Percentiles rank a stretch among this genome's conserved stretches.
Conservation (phyloP, 306 rosid species). For the Betula pendula region DNA sequence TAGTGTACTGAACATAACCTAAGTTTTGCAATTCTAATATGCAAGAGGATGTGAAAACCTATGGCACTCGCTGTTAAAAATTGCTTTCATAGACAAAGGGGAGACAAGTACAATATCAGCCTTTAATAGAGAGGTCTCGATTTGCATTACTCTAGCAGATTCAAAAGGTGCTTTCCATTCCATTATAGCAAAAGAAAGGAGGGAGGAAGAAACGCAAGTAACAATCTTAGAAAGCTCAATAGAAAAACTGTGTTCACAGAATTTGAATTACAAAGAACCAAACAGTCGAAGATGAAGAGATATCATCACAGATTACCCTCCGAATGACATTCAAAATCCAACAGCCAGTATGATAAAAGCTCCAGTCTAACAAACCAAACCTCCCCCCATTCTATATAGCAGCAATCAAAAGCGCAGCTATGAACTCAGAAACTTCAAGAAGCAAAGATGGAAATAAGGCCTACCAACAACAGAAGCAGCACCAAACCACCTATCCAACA, state of each 20-base stretch:
- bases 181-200: neutral
- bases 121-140: no score
- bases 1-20: no score
- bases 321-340: neutral
- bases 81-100: neutral
- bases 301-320: neutral
- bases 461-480: slow-evolving; percentile 58
- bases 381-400: neutral
- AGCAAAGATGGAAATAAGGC: slow-evolving; percentile 55
- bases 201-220: neutral
- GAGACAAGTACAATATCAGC: neutral
- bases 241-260: neutral
- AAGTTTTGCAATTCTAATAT: neutral
- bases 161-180: neutral
- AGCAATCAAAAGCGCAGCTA: neutral
- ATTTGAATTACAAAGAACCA: neutral
- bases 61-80: no score
- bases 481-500: slow-evolving; percentile 63
- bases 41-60: neutral
- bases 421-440: slow-evolving; percentile 38
- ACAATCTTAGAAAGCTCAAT: neutral
- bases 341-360: neutral
- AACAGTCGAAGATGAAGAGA: slow-evolving; percentile 2
- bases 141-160: neutral
- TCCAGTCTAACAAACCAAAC: neutral